Conservation (phyloP, 331 rosid genomes). For the Acacia concinna region DNA sequence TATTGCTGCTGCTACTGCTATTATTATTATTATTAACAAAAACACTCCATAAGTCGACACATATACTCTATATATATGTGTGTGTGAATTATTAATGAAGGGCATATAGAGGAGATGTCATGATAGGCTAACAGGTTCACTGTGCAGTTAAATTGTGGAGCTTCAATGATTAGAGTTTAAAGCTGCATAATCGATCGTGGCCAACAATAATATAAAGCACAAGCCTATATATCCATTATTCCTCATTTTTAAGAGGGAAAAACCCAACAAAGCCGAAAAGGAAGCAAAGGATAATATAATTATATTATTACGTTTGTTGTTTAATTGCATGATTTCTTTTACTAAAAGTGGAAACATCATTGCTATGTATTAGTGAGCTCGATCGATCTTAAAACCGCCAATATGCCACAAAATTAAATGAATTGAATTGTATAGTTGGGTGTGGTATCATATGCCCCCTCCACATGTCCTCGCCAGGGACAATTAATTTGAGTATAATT, state of each 20-base stretch:
- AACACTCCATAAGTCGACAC: neutral
- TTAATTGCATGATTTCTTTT: constrained; percentile 7
- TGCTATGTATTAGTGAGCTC: neutral
- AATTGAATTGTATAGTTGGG: neutral
- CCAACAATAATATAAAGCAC: neutral
- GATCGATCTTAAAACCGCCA: neutral
- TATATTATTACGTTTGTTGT: neutral
- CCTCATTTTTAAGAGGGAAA: neutral
- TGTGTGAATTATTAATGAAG: neutral
- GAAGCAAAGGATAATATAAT: neutral
- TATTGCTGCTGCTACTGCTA: neutral
- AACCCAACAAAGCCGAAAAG: neutral
- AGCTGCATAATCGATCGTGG: neutral
- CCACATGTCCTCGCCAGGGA: neutral
- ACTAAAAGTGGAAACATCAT: constrained; percentile 25
- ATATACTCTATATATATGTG: neutral
- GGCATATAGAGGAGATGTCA: neutral
- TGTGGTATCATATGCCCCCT: constrained; percentile 19
- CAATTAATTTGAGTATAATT: neutral
- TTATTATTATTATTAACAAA: neutral
- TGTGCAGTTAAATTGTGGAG: neutral
- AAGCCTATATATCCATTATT: neutral
- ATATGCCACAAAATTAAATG: neutral
- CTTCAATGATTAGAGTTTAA: constrained; percentile 4
- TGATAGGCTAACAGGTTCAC: neutral